Percentiles rank a stretch among this genome's conserved stretches.
Conservation (phyloP, 202 grass and related monocot species). For the Zizania palustris region DNA sequence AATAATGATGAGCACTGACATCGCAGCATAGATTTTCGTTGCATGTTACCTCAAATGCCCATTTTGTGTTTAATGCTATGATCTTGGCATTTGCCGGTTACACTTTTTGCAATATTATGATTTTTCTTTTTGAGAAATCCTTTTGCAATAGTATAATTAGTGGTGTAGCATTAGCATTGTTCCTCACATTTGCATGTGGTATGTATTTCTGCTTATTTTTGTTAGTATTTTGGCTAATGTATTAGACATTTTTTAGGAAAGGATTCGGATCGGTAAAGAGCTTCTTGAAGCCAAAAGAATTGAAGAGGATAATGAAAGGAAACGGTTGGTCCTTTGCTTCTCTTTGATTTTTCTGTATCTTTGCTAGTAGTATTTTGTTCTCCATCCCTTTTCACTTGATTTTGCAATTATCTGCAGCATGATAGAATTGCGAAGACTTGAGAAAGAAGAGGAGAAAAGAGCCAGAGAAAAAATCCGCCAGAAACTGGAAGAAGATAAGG, state of each 20-base stretch:
- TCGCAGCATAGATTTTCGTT: neutral
- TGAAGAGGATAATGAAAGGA: slow-evolving; percentile 93
- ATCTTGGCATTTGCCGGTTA: slow-evolving; percentile 24
- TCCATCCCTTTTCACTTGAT: slow-evolving; percentile 8
- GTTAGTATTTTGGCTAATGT: slow-evolving; percentile 27
- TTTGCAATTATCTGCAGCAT: slow-evolving; percentile 50
- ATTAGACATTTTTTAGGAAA: slow-evolving; percentile 60
- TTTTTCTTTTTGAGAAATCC: neutral
- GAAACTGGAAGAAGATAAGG: slow-evolving; percentile 95
- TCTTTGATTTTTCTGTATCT: slow-evolving; percentile 28
- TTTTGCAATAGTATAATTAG: neutral
- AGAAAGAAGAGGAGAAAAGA: slow-evolving; percentile 97
- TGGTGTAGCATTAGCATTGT: neutral
- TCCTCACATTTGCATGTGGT: slow-evolving; percentile 2
- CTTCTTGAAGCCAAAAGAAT: slow-evolving; percentile 89
- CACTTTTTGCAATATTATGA: slow-evolving; percentile 2
- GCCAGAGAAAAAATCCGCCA: slow-evolving; percentile 92
- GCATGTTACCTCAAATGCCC: neutral
- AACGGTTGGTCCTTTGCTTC: slow-evolving; percentile 60
- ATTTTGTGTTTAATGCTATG: neutral
- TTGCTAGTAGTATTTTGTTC: neutral
- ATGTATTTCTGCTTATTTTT: neutral
- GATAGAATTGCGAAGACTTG: slow-evolving; percentile 74
- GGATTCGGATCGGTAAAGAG: slow-evolving; percentile 88
- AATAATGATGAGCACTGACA: neutral